phyloP scores from a whole-genome alignment of 1,284 basidiomycete species.

The Pterula multifida region DNA sequence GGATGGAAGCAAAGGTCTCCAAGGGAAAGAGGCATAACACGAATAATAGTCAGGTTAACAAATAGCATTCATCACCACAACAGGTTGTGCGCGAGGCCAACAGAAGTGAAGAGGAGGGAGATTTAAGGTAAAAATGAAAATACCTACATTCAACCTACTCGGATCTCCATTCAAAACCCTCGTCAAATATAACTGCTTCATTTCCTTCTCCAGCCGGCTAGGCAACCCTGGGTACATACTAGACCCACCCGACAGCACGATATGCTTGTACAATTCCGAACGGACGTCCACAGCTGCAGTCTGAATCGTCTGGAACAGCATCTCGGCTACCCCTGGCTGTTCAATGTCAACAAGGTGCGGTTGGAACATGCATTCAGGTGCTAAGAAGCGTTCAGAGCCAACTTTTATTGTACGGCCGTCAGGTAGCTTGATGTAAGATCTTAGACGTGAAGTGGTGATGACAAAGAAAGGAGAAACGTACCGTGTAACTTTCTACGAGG shows the following conservation, averaged over 20 bases:
- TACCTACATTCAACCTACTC: conserved; percentile 72
- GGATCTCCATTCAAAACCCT: conserved; percentile 83
- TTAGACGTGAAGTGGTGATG: conserved; percentile 19
- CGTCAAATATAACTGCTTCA: conserved; percentile 97
- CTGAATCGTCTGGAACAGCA: conserved; percentile 96
- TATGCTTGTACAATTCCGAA: conserved; percentile 92
- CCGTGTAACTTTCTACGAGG: conserved; percentile 92
- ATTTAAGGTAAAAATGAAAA: conserved; percentile 4
- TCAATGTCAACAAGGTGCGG: conserved; percentile 96
- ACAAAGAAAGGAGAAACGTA: conserved; percentile 23
- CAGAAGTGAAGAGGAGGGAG: conserved; percentile 1
- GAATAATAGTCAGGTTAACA: too few relatives aligned
- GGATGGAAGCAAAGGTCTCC: neutral
- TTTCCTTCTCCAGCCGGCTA: conserved; percentile 94
- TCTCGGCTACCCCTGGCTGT: conserved; percentile 95
- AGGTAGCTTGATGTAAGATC: conserved; percentile 52
- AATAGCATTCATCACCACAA: too few relatives aligned
- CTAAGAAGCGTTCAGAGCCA: conserved; percentile 97
- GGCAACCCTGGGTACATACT: conserved; percentile 99
- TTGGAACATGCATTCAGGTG: conserved; percentile 99
- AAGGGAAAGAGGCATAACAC: neutral
- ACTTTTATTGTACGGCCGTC: conserved; percentile 97
- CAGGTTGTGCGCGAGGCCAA: neutral
- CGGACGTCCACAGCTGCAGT: conserved; percentile 85
- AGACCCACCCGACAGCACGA: conserved; percentile 94